phyloP scores from a whole-genome alignment of 2,329 filamentous ascomycete genomes.

The Colletotrichum ledebouriae region DNA sequence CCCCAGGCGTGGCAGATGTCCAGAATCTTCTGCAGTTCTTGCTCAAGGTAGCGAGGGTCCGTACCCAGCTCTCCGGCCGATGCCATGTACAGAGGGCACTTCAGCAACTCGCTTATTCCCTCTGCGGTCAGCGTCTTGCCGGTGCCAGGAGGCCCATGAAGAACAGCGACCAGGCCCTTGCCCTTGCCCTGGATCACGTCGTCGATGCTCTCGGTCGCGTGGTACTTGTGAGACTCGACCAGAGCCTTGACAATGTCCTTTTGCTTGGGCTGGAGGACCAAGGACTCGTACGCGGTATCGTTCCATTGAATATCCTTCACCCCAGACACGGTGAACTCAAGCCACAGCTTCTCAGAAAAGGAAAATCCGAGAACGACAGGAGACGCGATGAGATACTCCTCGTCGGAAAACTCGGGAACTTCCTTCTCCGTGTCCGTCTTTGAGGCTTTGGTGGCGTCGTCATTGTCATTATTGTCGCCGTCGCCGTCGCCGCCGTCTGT shows the following conservation, averaged over 20 bases:
- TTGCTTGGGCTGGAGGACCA: constrained; percentile 76
- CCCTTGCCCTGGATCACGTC: constrained; percentile 88
- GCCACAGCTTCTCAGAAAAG: constrained; percentile 90
- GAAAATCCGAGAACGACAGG: constrained; percentile 89
- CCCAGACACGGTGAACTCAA: constrained; percentile 86
- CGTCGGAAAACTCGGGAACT: constrained; percentile 76
- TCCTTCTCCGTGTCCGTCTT: constrained; percentile 50
- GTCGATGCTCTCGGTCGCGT: constrained; percentile 84
- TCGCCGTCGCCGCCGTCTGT: constrained; percentile 45
- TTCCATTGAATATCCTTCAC: constrained; percentile 89
- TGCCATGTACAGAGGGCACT: constrained; percentile 38
- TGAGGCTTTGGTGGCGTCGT: constrained; percentile 40
- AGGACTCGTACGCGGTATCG: constrained; percentile 82
- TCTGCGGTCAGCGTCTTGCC: constrained; percentile 63
- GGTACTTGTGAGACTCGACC: constrained; percentile 86
- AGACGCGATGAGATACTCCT: constrained; percentile 86
- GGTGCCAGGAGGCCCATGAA: constrained; percentile 88
- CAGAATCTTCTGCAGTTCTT: constrained; percentile 84
- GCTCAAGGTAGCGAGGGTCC: constrained; percentile 79
- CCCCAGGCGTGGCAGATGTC: constrained; percentile 91
- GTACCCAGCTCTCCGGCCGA: constrained; percentile 57
- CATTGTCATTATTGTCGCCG: too few relatives aligned
- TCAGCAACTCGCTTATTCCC: constrained; percentile 36
- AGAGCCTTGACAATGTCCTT: constrained; percentile 82
- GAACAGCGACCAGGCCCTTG: constrained; percentile 83